Evolutionary conservation across 345 rosid species (phyloP).

Genomic region (Pelargonium nanum): DNA sequence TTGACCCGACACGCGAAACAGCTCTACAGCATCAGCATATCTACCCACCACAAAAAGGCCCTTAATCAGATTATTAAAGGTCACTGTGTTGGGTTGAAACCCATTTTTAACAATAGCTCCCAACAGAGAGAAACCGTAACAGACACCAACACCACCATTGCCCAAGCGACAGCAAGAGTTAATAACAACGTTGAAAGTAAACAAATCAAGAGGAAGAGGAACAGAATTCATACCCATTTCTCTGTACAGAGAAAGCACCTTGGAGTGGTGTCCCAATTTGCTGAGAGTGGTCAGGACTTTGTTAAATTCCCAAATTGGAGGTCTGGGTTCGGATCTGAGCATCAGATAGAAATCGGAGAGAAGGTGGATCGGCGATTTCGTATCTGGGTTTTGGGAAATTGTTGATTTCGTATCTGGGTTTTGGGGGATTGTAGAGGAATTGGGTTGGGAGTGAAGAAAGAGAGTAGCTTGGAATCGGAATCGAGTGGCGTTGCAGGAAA

Average conservation of each 20-base stretch:
- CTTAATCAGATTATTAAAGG: no score
- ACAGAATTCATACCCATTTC: background rate
- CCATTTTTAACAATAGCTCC: no score
- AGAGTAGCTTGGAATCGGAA: background rate
- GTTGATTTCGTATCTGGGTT: background rate
- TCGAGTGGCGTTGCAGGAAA: background rate
- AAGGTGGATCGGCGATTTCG: background rate
- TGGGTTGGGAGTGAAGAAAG: background rate
- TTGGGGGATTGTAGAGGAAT: background rate
- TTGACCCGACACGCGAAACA: no score
- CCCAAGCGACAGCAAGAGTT: background rate
- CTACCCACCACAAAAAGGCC: no score
- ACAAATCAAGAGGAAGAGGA: background rate
- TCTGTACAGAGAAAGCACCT: no score
- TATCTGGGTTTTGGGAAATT: background rate
- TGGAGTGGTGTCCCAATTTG: no score
- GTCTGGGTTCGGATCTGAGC: background rate
- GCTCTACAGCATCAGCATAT: no score
- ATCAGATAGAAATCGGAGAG: background rate
- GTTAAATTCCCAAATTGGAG: no score
- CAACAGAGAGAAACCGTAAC: no score
- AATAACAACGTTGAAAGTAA: background rate
- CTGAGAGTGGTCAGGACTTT: no score
- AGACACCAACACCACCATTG: background rate
- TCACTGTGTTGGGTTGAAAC: no score